phyloP scores from a whole-genome alignment of 495 filamentous ascomycete species.

The Penicillium robsamsonii region DNA sequence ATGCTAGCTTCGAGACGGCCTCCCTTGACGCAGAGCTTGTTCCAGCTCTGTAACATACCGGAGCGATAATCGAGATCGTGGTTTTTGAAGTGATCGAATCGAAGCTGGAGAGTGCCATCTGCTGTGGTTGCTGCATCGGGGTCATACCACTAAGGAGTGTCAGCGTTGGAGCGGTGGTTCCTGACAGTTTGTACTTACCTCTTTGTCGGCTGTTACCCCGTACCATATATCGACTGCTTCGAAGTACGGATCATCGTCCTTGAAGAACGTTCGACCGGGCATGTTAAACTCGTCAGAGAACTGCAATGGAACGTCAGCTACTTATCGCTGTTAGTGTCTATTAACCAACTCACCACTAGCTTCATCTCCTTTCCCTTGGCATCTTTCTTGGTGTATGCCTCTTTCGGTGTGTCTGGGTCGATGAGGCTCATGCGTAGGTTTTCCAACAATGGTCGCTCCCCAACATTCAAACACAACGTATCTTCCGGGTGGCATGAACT shows the following conservation, averaged over 20 bases:
- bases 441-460: constrained; percentile 53
- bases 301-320: constrained; percentile 30
- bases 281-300: constrained; percentile 81
- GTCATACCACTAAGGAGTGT: constrained; percentile 66
- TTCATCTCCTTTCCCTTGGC: constrained; percentile 60
- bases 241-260: constrained; percentile 71
- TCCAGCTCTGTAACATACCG: constrained; percentile 83
- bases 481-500: constrained; percentile 37
- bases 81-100: constrained; percentile 65
- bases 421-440: constrained; percentile 62
- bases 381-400: constrained; percentile 54
- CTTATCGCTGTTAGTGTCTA: background rate
- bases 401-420: constrained; percentile 68
- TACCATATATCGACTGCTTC: constrained; percentile 77
- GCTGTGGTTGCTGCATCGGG: constrained; percentile 70
- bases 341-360: constrained; percentile 54
- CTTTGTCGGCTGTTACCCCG: constrained; percentile 72
- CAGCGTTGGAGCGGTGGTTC: constrained; percentile 3
- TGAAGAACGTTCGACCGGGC: constrained; percentile 69
- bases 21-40: constrained; percentile 75
- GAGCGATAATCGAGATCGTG: constrained; percentile 71
- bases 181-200: constrained; percentile 40
- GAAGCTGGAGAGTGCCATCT: constrained; percentile 64
- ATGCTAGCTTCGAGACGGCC: constrained; percentile 75
- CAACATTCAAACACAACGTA: constrained; percentile 58